Percentiles rank a stretch among this genome's conserved stretches.
Evolutionary conservation across 2,329 filamentous ascomycete genomes (phyloP).

Genomic region (Teratosphaeria gauchensis): DNA sequence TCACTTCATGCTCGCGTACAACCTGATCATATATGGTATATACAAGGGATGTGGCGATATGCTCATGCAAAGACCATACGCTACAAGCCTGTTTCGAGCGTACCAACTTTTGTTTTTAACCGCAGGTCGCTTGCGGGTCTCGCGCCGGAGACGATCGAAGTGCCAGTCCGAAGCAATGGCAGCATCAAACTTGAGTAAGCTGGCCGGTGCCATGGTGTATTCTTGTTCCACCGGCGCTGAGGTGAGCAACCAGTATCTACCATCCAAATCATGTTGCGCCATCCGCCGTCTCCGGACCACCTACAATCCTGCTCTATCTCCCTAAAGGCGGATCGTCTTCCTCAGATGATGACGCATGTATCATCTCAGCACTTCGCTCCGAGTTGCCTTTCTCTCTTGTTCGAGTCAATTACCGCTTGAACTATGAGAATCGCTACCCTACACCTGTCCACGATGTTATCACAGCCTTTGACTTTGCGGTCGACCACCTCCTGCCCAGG

Average conservation of each 20-base stretch:
- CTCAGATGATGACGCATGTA: slow-evolving; percentile 20
- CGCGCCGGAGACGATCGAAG: neutral
- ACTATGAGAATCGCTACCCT: slow-evolving; percentile 30
- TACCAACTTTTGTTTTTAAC: neutral
- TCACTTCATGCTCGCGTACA: too few relatives aligned
- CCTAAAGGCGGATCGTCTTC: slow-evolving; percentile 30
- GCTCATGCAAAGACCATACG: neutral
- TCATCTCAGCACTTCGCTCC: slow-evolving; percentile 26
- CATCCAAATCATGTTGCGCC: neutral
- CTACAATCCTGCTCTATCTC: slow-evolving; percentile 29
- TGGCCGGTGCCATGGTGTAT: slow-evolving; percentile 2
- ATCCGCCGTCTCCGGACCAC: neutral
- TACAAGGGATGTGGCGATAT: neutral
- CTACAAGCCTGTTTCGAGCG: too few relatives aligned
- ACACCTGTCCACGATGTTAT: slow-evolving; percentile 39
- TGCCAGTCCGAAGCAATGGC: slow-evolving; percentile 27
- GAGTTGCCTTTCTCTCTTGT: slow-evolving; percentile 33
- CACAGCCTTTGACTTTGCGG: slow-evolving; percentile 39
- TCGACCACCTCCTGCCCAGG: slow-evolving; percentile 27
- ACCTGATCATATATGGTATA: neutral
- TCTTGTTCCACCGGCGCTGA: neutral
- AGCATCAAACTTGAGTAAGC: slow-evolving; percentile 31
- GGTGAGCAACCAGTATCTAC: neutral
- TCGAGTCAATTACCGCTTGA: slow-evolving; percentile 37
- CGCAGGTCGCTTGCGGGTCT: neutral